These are phyloP conservation scores for Coniochaeta pulveracea DNA, from an alignment of 2,329 filamentous ascomycete species.

Conservation along the genomic window DNA sequence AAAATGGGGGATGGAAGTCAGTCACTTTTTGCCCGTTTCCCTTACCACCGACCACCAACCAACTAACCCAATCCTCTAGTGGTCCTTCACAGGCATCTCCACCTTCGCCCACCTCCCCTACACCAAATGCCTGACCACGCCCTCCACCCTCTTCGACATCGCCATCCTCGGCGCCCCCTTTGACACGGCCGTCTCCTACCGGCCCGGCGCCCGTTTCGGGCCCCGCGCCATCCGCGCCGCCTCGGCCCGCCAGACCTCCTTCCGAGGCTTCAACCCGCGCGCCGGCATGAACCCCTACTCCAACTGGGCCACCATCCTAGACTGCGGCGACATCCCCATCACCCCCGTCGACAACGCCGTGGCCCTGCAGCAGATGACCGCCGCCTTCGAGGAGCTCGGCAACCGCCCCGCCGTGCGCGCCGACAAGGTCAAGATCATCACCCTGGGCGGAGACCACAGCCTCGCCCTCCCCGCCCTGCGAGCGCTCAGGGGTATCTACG, in stretches of 20 bases:
- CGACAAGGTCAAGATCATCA: slow-evolving; percentile 28
- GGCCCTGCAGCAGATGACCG: slow-evolving; percentile 63
- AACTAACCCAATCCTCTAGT: too few species aligned
- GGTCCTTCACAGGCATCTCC: slow-evolving; percentile 41
- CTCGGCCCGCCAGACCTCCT: slow-evolving; percentile 68
- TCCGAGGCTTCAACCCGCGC: slow-evolving; percentile 66
- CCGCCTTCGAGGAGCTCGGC: slow-evolving; percentile 73
- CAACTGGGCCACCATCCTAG: slow-evolving; percentile 61
- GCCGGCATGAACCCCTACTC: slow-evolving; percentile 50
- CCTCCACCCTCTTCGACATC: slow-evolving; percentile 40
- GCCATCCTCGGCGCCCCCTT: slow-evolving; percentile 38
- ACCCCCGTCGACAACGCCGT: slow-evolving; percentile 68
- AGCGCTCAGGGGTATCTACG: slow-evolving; percentile 40
- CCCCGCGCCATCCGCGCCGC: slow-evolving; percentile 80
- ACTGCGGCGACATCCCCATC: slow-evolving; percentile 71
- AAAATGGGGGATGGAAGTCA: slow-evolving; percentile 47
- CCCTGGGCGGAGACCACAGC: slow-evolving; percentile 54
- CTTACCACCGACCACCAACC: neutral
- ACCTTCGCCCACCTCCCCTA: slow-evolving; percentile 53
- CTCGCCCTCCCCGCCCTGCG: slow-evolving; percentile 51
- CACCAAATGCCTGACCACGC: slow-evolving; percentile 45
- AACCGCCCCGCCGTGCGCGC: slow-evolving; percentile 30
- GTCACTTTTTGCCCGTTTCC: too few species aligned
- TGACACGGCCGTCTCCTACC: slow-evolving; percentile 25
- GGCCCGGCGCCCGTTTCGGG: slow-evolving; percentile 60